Conservation (phyloP, 495 filamentous ascomycete genomes). For the Terfezia boudieri region DNA sequence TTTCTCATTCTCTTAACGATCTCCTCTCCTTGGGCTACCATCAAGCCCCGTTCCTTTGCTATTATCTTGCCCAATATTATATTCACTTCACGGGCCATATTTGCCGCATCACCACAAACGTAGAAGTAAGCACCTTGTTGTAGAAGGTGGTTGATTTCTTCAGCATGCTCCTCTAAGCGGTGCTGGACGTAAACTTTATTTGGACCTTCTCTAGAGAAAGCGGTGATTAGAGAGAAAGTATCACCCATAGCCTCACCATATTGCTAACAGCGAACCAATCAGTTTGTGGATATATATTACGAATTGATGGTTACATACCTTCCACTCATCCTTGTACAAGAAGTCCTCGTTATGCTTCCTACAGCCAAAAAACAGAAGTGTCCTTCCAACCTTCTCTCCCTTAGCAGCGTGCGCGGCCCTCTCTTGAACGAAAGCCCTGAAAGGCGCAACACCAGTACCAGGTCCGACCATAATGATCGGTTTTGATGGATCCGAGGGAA, state of each 20-base stretch:
- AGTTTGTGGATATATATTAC: too few species aligned
- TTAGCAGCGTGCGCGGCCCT: constrained; percentile 55
- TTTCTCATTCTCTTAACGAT: constrained; percentile 89
- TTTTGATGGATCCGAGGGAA: constrained; percentile 83
- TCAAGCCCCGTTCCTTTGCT: constrained; percentile 53
- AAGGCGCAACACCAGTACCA: constrained; percentile 90
- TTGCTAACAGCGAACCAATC: constrained; percentile 28
- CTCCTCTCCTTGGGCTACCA: constrained; percentile 72
- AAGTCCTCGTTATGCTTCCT: constrained; percentile 69
- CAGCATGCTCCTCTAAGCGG: constrained; percentile 56
- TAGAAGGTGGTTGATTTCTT: constrained; percentile 71
- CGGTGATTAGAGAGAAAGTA: constrained; percentile 66
- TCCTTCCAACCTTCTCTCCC: constrained; percentile 72
- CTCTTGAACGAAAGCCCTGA: constrained; percentile 90
- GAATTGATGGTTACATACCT: constrained; percentile 36
- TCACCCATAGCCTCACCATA: constrained; percentile 65
- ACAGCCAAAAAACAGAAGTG: constrained; percentile 88
- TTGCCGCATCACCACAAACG: constrained; percentile 91
- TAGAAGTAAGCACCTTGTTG: constrained; percentile 86
- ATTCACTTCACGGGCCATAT: constrained; percentile 97
- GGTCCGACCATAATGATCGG: constrained; percentile 92
- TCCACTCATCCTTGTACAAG: constrained; percentile 76
- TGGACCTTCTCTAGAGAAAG: constrained; percentile 68
- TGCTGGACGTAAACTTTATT: constrained; percentile 98
- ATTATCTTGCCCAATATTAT: constrained; percentile 63